Evolutionary conservation across 2,329 filamentous ascomycete species (phyloP).

Genomic region (Coniochaeta sp.): DNA sequence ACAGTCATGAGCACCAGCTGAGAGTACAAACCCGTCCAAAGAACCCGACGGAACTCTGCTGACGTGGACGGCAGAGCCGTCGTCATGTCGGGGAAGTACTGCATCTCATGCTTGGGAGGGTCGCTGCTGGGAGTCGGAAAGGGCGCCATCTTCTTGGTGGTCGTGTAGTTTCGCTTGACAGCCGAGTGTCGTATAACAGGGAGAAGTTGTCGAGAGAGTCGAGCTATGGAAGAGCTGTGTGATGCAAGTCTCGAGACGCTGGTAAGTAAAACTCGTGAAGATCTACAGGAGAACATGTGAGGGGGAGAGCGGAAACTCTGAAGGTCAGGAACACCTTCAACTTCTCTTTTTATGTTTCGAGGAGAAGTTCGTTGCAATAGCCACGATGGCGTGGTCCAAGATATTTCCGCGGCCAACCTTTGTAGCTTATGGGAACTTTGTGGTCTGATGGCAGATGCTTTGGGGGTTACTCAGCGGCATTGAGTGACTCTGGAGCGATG

Average conservation of each 20-base stretch:
- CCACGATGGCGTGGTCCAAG: background rate
- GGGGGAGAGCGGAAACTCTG: no score
- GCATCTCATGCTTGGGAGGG: slow-evolving; percentile 46
- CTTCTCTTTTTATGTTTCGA: background rate
- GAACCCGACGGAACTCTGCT: slow-evolving; percentile 51
- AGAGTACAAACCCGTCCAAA: slow-evolving; percentile 56
- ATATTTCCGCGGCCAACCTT: background rate
- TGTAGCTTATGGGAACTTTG: background rate
- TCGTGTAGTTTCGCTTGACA: background rate
- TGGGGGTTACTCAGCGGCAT: background rate
- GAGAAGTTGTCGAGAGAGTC: background rate
- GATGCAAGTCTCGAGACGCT: background rate
- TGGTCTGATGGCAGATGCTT: background rate
- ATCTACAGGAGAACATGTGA: background rate
- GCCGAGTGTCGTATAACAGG: background rate
- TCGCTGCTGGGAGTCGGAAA: slow-evolving; percentile 25
- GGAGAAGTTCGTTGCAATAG: background rate
- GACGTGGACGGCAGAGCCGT: slow-evolving; percentile 45
- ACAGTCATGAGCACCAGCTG: slow-evolving; percentile 61
- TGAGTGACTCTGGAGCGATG: no score
- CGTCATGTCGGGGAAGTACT: slow-evolving; percentile 52
- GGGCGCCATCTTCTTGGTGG: slow-evolving; percentile 16
- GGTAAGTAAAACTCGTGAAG: background rate
- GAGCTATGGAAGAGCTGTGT: background rate
- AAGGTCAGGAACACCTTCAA: background rate